Percentiles rank a stretch among this genome's conserved stretches.
Evolutionary conservation across 2,329 filamentous ascomycete species (phyloP).

Genomic region (Xylariaceae sp.): DNA sequence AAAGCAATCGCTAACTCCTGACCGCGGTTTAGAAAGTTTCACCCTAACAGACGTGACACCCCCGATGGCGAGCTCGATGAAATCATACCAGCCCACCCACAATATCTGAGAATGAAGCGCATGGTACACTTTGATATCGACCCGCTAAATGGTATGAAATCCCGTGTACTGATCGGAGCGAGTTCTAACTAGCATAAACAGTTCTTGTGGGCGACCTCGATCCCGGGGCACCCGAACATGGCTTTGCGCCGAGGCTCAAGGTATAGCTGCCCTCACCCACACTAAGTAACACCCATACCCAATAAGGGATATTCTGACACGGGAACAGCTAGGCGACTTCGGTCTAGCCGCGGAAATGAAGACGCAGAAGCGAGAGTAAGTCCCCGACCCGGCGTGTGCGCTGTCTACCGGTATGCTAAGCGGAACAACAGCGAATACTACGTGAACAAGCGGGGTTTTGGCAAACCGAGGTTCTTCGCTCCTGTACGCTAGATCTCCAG

Average conservation of each 20-base stretch:
- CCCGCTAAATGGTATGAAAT: slow-evolving; percentile 26
- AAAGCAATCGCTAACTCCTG: not conserved
- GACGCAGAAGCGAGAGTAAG: slow-evolving; percentile 29
- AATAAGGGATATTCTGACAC: too few species aligned
- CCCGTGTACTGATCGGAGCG: not conserved
- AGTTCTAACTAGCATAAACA: slow-evolving; percentile 3
- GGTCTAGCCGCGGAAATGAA: slow-evolving; percentile 20
- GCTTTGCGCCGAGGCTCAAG: slow-evolving; percentile 8
- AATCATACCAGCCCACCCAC: slow-evolving; percentile 4
- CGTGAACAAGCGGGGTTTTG: not conserved
- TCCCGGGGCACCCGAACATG: slow-evolving; percentile 4
- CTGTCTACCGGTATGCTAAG: not conserved
- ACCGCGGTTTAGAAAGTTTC: slow-evolving; percentile 8
- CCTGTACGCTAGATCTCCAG: slow-evolving; percentile 21
- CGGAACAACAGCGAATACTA: slow-evolving; percentile 25
- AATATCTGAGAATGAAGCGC: slow-evolving; percentile 21
- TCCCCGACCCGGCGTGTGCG: not conserved
- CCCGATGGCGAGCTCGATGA: slow-evolving; percentile 17
- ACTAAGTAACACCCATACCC: too few species aligned
- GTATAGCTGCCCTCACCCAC: not conserved
- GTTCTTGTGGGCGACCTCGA: slow-evolving; percentile 26
- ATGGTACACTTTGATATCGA: slow-evolving; percentile 32
- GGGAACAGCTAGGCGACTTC: slow-evolving; percentile 29
- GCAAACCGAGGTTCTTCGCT: slow-evolving; percentile 13
- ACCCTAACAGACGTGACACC: not conserved